Evolutionary conservation across 495 filamentous ascomycete species (phyloP).

Genomic region (Antarctomyces pellizariae): DNA sequence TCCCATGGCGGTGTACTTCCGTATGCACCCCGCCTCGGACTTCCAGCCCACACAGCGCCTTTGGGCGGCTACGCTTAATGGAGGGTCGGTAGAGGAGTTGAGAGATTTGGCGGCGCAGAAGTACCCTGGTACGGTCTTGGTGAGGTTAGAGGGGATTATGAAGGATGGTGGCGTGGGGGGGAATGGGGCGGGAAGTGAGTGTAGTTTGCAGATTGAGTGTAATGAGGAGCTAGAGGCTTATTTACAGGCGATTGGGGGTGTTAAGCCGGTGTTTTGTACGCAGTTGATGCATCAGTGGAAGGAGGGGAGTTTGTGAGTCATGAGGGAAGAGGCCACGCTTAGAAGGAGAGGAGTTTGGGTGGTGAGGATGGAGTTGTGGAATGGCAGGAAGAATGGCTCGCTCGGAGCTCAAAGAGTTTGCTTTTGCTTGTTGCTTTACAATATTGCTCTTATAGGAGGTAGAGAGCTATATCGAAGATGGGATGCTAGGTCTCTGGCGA

Average conservation of each 20-base stretch:
- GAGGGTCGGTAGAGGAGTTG: constrained; percentile 31
- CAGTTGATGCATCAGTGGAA: constrained; percentile 13
- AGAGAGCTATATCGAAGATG: too few species aligned
- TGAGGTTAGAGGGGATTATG: constrained; percentile 39
- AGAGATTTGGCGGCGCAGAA: constrained; percentile 27
- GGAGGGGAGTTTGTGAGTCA: constrained; percentile 9
- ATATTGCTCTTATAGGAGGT: too few species aligned
- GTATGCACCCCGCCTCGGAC: constrained; percentile 29
- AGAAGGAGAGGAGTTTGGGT: neutral
- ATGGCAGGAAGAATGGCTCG: too few species aligned
- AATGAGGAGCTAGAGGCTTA: constrained; percentile 51
- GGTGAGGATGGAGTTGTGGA: too few species aligned
- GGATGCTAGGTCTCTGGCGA: too few species aligned
- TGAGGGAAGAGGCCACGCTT: constrained; percentile 11
- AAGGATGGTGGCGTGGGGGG: constrained; percentile 27
- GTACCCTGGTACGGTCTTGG: constrained; percentile 28
- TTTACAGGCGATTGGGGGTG: constrained; percentile 33
- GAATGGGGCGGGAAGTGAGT: constrained; percentile 32
- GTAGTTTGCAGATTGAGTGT: constrained; percentile 33
- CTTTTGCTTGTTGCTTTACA: too few species aligned
- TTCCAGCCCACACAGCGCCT: constrained; percentile 22
- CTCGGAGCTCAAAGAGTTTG: too few species aligned
- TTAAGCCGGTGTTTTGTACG: constrained; percentile 44
- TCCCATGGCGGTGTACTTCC: constrained; percentile 37
- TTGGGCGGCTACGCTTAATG: constrained; percentile 37